Conservation (phyloP, 2,329 filamentous ascomycete species). For the Diaporthe ampelina region DNA sequence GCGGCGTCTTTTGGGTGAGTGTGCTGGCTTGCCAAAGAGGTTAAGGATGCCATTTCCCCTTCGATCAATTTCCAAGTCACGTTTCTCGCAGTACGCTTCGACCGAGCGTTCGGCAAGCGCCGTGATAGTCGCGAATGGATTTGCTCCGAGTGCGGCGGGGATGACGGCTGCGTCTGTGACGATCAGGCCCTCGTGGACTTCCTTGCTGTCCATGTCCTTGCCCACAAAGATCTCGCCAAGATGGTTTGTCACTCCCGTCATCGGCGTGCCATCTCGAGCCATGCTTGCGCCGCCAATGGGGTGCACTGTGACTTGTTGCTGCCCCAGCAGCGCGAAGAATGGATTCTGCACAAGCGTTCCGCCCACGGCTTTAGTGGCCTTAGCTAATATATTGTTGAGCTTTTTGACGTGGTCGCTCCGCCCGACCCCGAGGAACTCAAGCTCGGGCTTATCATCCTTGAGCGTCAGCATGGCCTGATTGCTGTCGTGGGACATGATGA, state of each 20-base stretch:
- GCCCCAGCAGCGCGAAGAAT: constrained; percentile 67
- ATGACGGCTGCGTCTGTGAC: constrained; percentile 74
- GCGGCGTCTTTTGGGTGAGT: constrained; percentile 43
- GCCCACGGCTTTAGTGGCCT: constrained; percentile 69
- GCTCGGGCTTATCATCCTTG: constrained; percentile 69
- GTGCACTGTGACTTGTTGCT: constrained; percentile 75
- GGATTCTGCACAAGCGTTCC: constrained; percentile 73
- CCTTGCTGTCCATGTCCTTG: constrained; percentile 49
- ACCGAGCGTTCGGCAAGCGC: constrained; percentile 76
- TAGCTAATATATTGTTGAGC: constrained; percentile 65
- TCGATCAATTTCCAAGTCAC: constrained; percentile 59
- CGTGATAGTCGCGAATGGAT: constrained; percentile 78
- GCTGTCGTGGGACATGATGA: constrained; percentile 77
- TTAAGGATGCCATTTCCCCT: constrained; percentile 64
- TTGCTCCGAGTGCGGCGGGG: constrained; percentile 72
- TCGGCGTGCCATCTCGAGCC: constrained; percentile 69
- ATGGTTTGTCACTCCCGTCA: constrained; percentile 72
- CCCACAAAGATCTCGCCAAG: constrained; percentile 72
- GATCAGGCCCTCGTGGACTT: constrained; percentile 70
- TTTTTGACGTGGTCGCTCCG: constrained; percentile 67
- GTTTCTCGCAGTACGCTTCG: constrained; percentile 60
- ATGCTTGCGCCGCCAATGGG: constrained; percentile 76
- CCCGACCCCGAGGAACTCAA: constrained; percentile 72
- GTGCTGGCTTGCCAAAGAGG: constrained; percentile 66
- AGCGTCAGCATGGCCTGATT: constrained; percentile 73